A percentile compares a stretch with the other conserved stretches of the same genome.
Evolutionary conservation across 495 filamentous ascomycete species (phyloP).

Genomic region (Saxispiralis lemnorum): DNA sequence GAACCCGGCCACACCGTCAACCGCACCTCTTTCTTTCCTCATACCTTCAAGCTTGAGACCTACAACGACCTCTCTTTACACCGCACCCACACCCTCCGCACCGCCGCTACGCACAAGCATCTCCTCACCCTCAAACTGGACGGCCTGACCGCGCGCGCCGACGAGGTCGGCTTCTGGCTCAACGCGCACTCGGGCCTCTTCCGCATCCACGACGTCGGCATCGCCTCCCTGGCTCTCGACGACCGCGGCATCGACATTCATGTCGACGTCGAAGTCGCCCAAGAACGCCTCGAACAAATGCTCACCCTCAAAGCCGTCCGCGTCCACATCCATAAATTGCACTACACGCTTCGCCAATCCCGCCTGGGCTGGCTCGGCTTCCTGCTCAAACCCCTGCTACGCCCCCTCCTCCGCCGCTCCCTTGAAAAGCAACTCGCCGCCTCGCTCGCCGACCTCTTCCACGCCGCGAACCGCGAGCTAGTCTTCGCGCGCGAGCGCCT

Average conservation of each 20-base stretch:
- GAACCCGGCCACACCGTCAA: constrained; percentile 79
- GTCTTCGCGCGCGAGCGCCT: constrained; percentile 73
- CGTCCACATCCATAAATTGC: constrained; percentile 71
- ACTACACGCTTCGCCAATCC: constrained; percentile 55
- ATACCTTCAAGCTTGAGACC: constrained; percentile 59
- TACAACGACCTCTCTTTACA: constrained; percentile 73
- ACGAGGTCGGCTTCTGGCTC: constrained; percentile 70
- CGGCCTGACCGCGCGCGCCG: constrained; percentile 63
- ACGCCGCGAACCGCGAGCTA: constrained; percentile 64
- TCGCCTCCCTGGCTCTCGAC: constrained; percentile 70
- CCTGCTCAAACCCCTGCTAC: constrained; percentile 71
- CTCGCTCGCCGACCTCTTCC: constrained; percentile 49
- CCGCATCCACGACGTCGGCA: constrained; percentile 59
- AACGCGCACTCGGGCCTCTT: constrained; percentile 48
- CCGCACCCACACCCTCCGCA: constrained; percentile 52
- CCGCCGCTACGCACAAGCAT: constrained; percentile 45
- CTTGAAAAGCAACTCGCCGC: constrained; percentile 63
- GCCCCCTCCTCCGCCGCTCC: constrained; percentile 57
- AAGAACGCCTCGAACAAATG: constrained; percentile 57
- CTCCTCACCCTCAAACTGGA: constrained; percentile 58
- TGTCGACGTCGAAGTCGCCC: constrained; percentile 62
- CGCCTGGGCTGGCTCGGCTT: constrained; percentile 61
- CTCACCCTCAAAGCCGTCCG: constrained; percentile 56
- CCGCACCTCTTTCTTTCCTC: constrained; percentile 74
- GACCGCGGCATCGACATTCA: constrained; percentile 72